Conservation (phyloP, 2,329 filamentous ascomycete genomes). For the Aspergillus latus region DNA sequence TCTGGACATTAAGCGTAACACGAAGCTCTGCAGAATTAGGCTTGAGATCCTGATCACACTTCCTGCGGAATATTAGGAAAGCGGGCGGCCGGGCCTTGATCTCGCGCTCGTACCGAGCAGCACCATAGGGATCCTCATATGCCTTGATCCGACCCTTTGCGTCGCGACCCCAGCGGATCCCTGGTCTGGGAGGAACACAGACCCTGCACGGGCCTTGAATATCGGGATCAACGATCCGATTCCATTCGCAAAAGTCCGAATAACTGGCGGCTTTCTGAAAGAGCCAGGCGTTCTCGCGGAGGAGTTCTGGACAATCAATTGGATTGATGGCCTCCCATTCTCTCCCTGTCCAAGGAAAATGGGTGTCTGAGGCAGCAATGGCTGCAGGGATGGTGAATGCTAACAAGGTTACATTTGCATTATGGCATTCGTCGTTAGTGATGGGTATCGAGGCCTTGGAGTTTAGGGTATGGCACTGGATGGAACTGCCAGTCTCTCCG, state of each 20-base stretch:
- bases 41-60: constrained; percentile 24
- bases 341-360: constrained; percentile 17
- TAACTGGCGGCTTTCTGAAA: constrained; percentile 29
- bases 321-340: constrained; percentile 32
- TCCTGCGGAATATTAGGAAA: constrained; percentile 41
- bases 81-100: constrained; percentile 50
- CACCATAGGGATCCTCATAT: constrained; percentile 53
- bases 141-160: constrained; percentile 37
- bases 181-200: constrained; percentile 36
- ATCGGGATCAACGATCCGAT: constrained; percentile 12
- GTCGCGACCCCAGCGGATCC: constrained; percentile 35
- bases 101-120: constrained; percentile 51
- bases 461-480: constrained; percentile 25
- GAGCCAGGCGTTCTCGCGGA: constrained; percentile 35
- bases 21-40: constrained; percentile 37
- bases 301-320: constrained; percentile 24
- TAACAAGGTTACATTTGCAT: constrained; percentile 35
- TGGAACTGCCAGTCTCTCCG: constrained; percentile 17
- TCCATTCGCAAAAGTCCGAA: constrained; percentile 33
- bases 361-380: constrained; percentile 5
- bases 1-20: constrained; percentile 40
- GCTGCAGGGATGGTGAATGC: constrained; percentile 26
- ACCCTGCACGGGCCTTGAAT: constrained; percentile 22
- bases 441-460: constrained; percentile 18
- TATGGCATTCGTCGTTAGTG: constrained; percentile 27